Percentiles rank a stretch among this genome's conserved stretches.
These are phyloP conservation scores for Poa annua DNA, from an alignment of 176 grass and related monocot genomes.

Conservation along the genomic window DNA sequence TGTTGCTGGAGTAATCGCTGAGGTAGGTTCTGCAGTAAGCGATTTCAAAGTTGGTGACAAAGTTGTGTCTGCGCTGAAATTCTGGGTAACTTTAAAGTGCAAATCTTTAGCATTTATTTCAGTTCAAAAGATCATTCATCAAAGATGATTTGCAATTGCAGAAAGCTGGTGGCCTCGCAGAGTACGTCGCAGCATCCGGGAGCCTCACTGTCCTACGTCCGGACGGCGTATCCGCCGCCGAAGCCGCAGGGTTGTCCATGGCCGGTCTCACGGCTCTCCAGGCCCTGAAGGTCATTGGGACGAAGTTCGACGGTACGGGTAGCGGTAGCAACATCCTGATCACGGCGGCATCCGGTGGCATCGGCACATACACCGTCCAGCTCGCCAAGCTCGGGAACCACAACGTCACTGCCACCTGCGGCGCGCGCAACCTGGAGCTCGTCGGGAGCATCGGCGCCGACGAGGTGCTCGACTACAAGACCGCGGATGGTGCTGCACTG, in stretches of 20 bases:
- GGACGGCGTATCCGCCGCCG: constrained; percentile 28
- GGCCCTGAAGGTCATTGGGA: constrained; percentile 29
- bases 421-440: constrained; percentile 42
- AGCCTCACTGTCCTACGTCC: constrained; percentile 22
- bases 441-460: constrained; percentile 39
- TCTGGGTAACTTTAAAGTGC: constrained; percentile 17
- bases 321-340: constrained; percentile 5
- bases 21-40: constrained; percentile 40
- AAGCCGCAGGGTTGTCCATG: constrained; percentile 44
- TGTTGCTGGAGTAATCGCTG: constrained; percentile 44
- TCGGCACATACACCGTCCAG: constrained; percentile 37
- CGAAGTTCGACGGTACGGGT: constrained; percentile 15
- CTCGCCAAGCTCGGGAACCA: constrained; percentile 36
- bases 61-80: constrained; percentile 37
- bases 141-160: neutral
- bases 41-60: constrained; percentile 33
- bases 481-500: constrained; percentile 25
- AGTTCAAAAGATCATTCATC: neutral
- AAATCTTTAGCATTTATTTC: neutral
- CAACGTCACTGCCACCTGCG: constrained; percentile 46
- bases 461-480: constrained; percentile 43
- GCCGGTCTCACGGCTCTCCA: constrained; percentile 46
- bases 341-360: constrained; percentile 8
- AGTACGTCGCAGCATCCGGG: constrained; percentile 32
- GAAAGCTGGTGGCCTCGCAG: constrained; percentile 49